Conservation (phyloP, 1,139 yeast genomes). For the Scheffersomyces illinoinensis region DNA sequence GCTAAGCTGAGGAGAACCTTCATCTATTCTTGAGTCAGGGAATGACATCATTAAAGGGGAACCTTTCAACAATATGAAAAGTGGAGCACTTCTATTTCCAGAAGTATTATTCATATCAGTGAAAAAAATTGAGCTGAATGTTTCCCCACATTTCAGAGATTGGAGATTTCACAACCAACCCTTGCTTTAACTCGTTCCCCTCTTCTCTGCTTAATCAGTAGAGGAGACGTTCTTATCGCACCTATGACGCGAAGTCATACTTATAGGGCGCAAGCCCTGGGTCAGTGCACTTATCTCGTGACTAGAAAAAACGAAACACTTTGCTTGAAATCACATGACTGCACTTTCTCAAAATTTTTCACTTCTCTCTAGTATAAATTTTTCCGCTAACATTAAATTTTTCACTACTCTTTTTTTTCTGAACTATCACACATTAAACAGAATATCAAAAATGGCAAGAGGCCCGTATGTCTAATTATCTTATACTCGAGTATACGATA, state of each 20-base stretch:
- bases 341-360: background rate
- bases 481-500: slow-evolving; percentile 3
- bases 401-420: slow-evolving; percentile 8
- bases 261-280: slow-evolving; percentile 3
- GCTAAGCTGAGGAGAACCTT: background rate
- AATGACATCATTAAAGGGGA: background rate
- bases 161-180: background rate
- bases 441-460: slow-evolving; percentile 77
- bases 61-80: background rate
- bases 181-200: background rate
- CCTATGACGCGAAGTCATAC: background rate
- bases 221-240: background rate
- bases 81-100: background rate
- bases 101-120: background rate
- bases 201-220: background rate
- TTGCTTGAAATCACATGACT: background rate
- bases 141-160: background rate
- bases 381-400: background rate
- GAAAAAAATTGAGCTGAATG: background rate
- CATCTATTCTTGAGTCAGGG: background rate
- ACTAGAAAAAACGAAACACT: background rate
- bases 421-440: slow-evolving; percentile 12
- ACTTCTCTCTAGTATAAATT: background rate
- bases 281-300: background rate
- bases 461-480: slow-evolving; percentile 71